phyloP scores from a whole-genome alignment of 2,329 filamentous ascomycete genomes.

The Fusarium compactum region DNA sequence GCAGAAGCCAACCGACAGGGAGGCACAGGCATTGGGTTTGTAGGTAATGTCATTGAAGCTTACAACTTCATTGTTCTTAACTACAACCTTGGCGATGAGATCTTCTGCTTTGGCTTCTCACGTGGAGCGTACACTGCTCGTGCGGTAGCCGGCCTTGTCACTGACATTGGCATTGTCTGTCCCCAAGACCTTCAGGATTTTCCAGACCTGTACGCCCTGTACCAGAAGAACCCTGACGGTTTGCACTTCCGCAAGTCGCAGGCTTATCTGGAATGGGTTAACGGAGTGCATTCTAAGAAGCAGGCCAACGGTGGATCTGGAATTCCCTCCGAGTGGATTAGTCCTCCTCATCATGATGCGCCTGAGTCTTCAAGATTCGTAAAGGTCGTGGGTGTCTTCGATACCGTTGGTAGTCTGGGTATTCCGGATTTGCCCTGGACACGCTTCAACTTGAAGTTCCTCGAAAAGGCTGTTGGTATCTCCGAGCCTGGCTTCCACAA shows the following conservation, averaged over 20 bases:
- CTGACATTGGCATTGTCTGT: conserved; percentile 46
- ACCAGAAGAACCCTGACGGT: conserved; percentile 40
- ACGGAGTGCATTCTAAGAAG: conserved; percentile 36
- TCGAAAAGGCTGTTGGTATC: conserved; percentile 36
- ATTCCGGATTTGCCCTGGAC: conserved; percentile 44
- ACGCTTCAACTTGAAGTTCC: conserved; percentile 39
- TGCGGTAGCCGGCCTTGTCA: conserved; percentile 49
- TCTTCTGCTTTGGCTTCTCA: conserved; percentile 54
- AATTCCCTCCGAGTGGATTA: conserved; percentile 31
- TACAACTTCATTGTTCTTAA: conserved; percentile 55
- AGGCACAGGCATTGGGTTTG: conserved; percentile 46
- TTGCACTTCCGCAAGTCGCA: conserved; percentile 41
- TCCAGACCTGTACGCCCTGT: conserved; percentile 42
- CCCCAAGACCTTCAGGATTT: conserved; percentile 46
- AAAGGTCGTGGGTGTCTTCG: conserved; percentile 44
- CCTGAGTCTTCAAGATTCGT: conserved; percentile 37
- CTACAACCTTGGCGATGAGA: conserved; percentile 49
- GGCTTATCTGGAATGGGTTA: conserved; percentile 42
- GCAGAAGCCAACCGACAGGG: conserved; percentile 37
- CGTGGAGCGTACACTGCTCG: conserved; percentile 55
- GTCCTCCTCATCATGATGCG: conserved; percentile 40
- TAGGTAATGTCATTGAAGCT: conserved; percentile 51
- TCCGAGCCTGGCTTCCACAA: conserved; percentile 43
- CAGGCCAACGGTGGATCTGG: conserved; percentile 21
- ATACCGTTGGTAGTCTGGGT: conserved; percentile 45